Base-by-base conservation (phyloP, 2,329 filamentous ascomycete species). In the Alternaria novae-zelandiae region DNA sequence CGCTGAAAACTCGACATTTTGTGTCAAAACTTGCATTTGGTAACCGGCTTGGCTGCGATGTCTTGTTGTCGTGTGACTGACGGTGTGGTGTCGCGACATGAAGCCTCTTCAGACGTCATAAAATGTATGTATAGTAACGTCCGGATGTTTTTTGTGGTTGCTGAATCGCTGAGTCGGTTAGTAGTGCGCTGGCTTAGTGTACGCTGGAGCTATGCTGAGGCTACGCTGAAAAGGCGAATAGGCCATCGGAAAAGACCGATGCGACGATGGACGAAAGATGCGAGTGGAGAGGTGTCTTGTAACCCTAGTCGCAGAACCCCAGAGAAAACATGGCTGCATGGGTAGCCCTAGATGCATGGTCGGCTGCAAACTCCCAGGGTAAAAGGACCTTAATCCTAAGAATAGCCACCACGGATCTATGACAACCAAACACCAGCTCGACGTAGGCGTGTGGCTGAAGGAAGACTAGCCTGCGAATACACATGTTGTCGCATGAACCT, bases 351-450 rank as follows among this genome's bases (percentile, higher is more conserved):
- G 59, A 43, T 53, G 59, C 54, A 21, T 54, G 23, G 26, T 54
- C 62, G 53, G 63, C 54, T 54, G 57, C 57, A 64, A 43, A 55
- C 47, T 56, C 63, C 49, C 68, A 72, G 67, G 71, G 71, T 73
- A 73, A 71, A 70, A 69, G 67, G 71, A 75, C 70, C 68, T 68
- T 71, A 75, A 75, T 63, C 69, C 75, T 77, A 78, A 72, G 70
- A 74, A 74, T 77, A 78, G 73, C 57, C n/a, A 20, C 21, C 17
- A 12, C 49, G 15, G 32, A 54, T 57, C 28, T 59, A 25, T 57
- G 43, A 64, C 54, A 60, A 50, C 57, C 69, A 61, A 70, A 71
- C 69, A 66, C 73, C 66, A 71, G 63, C 56, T 64, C 32, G 57
- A 56, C 45, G 64, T 61, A 57, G 68, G 63, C 61, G 62, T 65